Percentiles rank a stretch among this genome's conserved stretches.
These are phyloP conservation scores for Myriosclerotinia scirpicola DNA, from an alignment of 2,329 filamentous ascomycete species.

Conservation along the genomic window DNA sequence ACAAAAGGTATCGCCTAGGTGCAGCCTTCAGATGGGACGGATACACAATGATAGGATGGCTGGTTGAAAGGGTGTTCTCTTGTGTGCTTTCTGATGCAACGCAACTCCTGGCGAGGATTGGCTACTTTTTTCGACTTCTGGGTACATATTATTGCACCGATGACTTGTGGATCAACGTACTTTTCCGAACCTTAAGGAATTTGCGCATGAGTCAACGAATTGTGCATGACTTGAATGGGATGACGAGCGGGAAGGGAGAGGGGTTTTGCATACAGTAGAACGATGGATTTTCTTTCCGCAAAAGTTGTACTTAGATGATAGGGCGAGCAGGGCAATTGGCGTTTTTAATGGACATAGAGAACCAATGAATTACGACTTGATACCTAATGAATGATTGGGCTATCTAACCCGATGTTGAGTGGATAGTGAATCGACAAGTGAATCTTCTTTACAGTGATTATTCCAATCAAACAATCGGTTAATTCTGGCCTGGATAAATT, in stretches of 20 bases:
- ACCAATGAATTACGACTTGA: conserved; percentile 19
- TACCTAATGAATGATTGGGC: background rate
- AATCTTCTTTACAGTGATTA: background rate
- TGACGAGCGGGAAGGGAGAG: conserved; percentile 1
- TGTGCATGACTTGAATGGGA: conserved; percentile 12
- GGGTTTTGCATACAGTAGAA: conserved; percentile 13
- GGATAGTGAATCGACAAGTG: background rate
- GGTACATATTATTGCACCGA: conserved; percentile 21
- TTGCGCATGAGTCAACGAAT: background rate
- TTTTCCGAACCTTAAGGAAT: conserved; percentile 7
- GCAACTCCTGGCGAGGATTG: conserved; percentile 16
- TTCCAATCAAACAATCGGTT: background rate
- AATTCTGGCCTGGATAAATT: background rate
- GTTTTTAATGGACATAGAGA: conserved; percentile 22
- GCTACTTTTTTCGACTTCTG: conserved; percentile 15
- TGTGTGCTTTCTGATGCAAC: conserved; percentile 22
- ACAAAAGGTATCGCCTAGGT: conserved; percentile 9
- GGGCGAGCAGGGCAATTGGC: conserved; percentile 10
- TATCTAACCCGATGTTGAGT: background rate
- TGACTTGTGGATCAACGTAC: background rate
- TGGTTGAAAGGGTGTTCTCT: conserved; percentile 18
- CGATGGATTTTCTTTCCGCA: conserved; percentile 19
- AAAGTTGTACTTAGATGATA: conserved; percentile 21
- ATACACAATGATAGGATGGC: conserved; percentile 20
- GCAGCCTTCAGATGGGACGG: conserved; percentile 23